phyloP scores from a whole-genome alignment of 192 early-diverging fungal species.

The Coemansia sp. region DNA sequence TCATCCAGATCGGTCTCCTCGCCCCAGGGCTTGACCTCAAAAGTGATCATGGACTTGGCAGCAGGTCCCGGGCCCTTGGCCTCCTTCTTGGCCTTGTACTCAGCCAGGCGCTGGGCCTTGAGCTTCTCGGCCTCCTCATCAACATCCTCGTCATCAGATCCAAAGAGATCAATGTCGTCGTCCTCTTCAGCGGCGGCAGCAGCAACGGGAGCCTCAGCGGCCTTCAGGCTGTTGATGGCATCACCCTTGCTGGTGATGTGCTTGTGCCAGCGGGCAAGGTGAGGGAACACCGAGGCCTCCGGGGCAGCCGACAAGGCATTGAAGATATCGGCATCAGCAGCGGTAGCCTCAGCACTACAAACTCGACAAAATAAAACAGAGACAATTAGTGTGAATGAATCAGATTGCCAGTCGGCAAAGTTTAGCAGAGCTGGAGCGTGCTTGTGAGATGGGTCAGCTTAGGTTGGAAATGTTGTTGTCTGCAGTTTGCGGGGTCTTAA shows the following conservation, averaged over 20 bases:
- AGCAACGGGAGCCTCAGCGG: slow-evolving; percentile 54
- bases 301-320: slow-evolving; percentile 73
- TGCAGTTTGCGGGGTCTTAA: slow-evolving; percentile 63
- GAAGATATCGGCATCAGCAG: slow-evolving; percentile 88
- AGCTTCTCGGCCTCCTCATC: slow-evolving; percentile 89
- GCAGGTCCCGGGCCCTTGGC: slow-evolving; percentile 79
- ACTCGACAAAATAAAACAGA: not conserved
- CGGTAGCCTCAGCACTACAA: slow-evolving; percentile 67
- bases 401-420: not conserved
- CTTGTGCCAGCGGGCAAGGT: slow-evolving; percentile 94
- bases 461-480: slow-evolving; percentile 45
- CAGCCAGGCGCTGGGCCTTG: slow-evolving; percentile 85
- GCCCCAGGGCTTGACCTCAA: slow-evolving; percentile 99
- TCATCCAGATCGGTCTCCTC: slow-evolving; percentile 89
- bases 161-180: slow-evolving; percentile 95
- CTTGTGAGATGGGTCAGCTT: slow-evolving; percentile 19
- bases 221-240: slow-evolving; percentile 39
- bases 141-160: slow-evolving; percentile 85
- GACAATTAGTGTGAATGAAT: not conserved
- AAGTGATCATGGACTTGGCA: slow-evolving; percentile 90
- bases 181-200: slow-evolving; percentile 77
- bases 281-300: slow-evolving; percentile 72
- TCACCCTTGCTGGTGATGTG: slow-evolving; percentile 69
- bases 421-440: not conserved
- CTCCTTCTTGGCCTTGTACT: slow-evolving; percentile 88